Conservation (phyloP, 2,329 filamentous ascomycete genomes). For the Fusarium subtropicale region DNA sequence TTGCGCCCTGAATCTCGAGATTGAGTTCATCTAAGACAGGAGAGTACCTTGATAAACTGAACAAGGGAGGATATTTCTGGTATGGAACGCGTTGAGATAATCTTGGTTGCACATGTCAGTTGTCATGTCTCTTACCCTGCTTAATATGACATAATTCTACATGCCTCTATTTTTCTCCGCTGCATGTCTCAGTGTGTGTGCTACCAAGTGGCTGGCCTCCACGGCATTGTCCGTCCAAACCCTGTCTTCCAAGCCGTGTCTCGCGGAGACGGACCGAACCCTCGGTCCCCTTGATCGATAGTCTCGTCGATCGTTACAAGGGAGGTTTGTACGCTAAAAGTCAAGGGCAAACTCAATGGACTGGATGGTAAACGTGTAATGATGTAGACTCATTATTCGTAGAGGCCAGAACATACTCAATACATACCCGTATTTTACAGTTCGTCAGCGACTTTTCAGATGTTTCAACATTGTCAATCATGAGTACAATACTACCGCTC, state of each 20-base stretch:
- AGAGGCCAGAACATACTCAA: background rate
- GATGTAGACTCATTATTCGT: background rate
- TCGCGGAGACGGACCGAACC: background rate
- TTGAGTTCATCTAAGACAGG: background rate
- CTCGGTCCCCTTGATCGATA: background rate
- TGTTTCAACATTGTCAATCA: background rate
- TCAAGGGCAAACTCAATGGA: background rate
- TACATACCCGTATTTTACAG: background rate
- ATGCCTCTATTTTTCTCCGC: background rate
- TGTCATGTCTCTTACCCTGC: background rate
- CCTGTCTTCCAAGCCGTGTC: background rate
- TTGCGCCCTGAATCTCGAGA: no score
- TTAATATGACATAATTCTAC: background rate
- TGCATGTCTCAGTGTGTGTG: background rate
- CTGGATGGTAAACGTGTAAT: background rate
- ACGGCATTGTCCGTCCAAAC: background rate
- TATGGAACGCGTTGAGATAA: background rate
- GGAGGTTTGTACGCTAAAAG: background rate
- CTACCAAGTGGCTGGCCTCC: background rate
- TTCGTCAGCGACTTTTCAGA: background rate
- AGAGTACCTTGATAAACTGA: background rate
- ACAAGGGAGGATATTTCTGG: no score
- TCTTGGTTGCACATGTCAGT: background rate
- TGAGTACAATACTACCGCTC: conserved; percentile 17
- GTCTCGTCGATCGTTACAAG: background rate